Evolutionary conservation across 345 rosid species (phyloP).

Genomic region (Microcos paniculata): DNA sequence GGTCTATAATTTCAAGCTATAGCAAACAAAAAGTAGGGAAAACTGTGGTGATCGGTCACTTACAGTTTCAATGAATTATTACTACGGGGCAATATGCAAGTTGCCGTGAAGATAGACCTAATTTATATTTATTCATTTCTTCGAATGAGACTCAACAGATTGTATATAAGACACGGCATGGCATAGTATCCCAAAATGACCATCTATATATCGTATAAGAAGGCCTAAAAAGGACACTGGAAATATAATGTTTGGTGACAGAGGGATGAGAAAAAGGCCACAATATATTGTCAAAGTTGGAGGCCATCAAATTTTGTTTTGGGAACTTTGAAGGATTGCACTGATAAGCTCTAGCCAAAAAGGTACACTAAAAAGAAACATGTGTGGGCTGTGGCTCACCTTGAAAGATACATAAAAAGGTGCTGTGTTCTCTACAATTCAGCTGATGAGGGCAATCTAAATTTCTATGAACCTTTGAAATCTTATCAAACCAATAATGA

Average conservation of each 20-base stretch:
- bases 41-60: neutral
- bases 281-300: constrained; percentile 4
- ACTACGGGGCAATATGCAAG: constrained; percentile 3
- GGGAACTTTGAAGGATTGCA: neutral
- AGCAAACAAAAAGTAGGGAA: neutral
- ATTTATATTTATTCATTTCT: neutral
- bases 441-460: neutral
- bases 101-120: neutral
- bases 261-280: neutral
- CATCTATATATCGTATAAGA: neutral
- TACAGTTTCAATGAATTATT: constrained; percentile 1
- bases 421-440: neutral
- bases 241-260: neutral
- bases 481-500: neutral
- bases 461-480: neutral
- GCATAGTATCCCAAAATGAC: neutral
- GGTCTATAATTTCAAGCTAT: neutral
- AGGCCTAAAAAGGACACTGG: neutral
- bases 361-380: neutral
- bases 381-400: neutral
- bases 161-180: neutral
- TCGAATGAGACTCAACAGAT: neutral
- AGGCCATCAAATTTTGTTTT: neutral
- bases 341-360: neutral
- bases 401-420: neutral